Conservation (phyloP, 257 asterid species). For the Salvia splendens region DNA sequence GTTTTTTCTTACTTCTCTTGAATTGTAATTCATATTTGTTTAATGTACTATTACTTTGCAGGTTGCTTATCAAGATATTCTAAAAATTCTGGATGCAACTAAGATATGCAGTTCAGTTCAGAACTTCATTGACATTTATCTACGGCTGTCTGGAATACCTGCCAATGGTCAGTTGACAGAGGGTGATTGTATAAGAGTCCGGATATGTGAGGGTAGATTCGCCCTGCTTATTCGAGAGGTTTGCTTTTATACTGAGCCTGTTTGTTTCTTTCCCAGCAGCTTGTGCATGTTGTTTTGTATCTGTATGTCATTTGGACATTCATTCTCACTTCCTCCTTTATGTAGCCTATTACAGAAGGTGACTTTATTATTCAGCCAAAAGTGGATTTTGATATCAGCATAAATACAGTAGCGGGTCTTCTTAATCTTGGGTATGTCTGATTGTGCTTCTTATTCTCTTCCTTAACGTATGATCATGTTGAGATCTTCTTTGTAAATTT, state of each 20-base stretch:
- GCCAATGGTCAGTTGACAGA: slow-evolving; percentile 83
- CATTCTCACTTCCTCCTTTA: slow-evolving; percentile 2
- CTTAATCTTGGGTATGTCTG: slow-evolving; percentile 91
- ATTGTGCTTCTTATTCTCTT: slow-evolving; percentile 21
- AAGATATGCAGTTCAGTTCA: slow-evolving; percentile 97
- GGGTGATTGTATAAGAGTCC: slow-evolving; percentile 87
- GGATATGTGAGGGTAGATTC: slow-evolving; percentile 97
- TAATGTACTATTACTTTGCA: slow-evolving; percentile 40
- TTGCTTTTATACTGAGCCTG: slow-evolving; percentile 28
- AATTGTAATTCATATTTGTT: slow-evolving; percentile 11
- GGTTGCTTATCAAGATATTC: slow-evolving; percentile 94
- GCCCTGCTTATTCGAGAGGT: slow-evolving; percentile 97
- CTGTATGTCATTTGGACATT: slow-evolving; percentile 17
- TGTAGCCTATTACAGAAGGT: slow-evolving; percentile 96
- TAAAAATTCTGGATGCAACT: slow-evolving; percentile 83
- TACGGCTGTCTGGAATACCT: slow-evolving; percentile 74
- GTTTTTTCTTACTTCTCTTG: slow-evolving; percentile 36
- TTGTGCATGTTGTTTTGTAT: slow-evolving; percentile 23
- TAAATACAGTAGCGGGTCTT: slow-evolving; percentile 95
- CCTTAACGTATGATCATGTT: slow-evolving; percentile 6
- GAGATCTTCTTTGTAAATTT: slow-evolving; percentile 3
- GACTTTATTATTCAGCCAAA: slow-evolving; percentile 93
- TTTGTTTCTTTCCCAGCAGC: slow-evolving; percentile 16
- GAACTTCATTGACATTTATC: slow-evolving; percentile 81
- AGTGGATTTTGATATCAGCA: slow-evolving; percentile 99